phyloP scores from a whole-genome alignment of 345 rosid species.

The sweet orange (Citrus sinensis) region DVS_A1.0 CM039164.1:10121501-10122000 shows the following conservation, averaged over 20 bases:
- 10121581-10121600: background rate
- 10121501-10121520: background rate
- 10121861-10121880: conserved; percentile 21
- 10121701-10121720: background rate
- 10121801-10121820: conserved; percentile 49
- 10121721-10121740: background rate
- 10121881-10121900: conserved; percentile 29
- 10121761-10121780: conserved; percentile 23
- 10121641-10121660: background rate
- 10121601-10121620: background rate
- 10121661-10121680: background rate
- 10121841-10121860: conserved; percentile 28
- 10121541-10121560: too few species aligned
- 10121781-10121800: conserved; percentile 51
- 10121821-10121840: conserved; percentile 31
- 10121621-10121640: background rate
- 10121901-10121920: conserved; percentile 60
- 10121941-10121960: conserved; percentile 30
- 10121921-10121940: conserved; percentile 52
- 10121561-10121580: background rate
- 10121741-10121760: background rate
- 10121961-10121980: background rate
- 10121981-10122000: background rate
- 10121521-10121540: too few species aligned
- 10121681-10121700: background rate